A percentile compares a stretch with the other conserved stretches of the same genome.
Evolutionary conservation across 2,329 filamentous ascomycete genomes (phyloP).

Genomic region (Zymoseptoria tritici): DNA sequence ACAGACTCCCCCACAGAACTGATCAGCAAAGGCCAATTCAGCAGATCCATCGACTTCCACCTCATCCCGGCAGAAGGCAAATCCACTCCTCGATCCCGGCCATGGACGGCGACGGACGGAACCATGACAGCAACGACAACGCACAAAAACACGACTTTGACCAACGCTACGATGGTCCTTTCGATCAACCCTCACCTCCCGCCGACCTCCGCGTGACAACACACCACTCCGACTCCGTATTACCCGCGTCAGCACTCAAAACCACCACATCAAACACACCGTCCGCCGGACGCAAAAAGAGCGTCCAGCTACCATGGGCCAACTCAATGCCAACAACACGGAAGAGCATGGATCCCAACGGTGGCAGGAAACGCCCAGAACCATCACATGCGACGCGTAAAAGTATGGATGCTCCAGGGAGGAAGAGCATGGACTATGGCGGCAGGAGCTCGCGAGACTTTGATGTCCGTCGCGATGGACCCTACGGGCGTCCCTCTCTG

Average conservation of each 20-base stretch:
- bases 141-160: constrained; percentile 31
- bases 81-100: constrained; percentile 1
- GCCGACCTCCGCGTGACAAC: background rate
- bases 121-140: constrained; percentile 22
- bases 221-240: background rate
- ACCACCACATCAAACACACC: background rate
- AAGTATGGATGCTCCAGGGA: constrained; percentile 1
- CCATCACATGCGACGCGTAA: background rate
- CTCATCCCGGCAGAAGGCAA: background rate
- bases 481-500: constrained; percentile 26
- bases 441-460: constrained; percentile 23
- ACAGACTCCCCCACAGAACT: background rate
- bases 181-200: constrained; percentile 13
- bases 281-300: background rate
- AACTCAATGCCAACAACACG: background rate
- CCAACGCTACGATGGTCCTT: constrained; percentile 27
- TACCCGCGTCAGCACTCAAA: background rate
- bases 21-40: background rate
- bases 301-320: background rate
- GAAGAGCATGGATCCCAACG: background rate
- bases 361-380: background rate
- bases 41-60: background rate
- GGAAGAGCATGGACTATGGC: constrained; percentile 8
- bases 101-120: background rate
- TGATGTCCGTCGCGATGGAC: constrained; percentile 26